These are phyloP conservation scores for Apiotrichum veenhuisii DNA, from an alignment of 1,284 basidiomycete species.

Conservation along the genomic window DNA sequence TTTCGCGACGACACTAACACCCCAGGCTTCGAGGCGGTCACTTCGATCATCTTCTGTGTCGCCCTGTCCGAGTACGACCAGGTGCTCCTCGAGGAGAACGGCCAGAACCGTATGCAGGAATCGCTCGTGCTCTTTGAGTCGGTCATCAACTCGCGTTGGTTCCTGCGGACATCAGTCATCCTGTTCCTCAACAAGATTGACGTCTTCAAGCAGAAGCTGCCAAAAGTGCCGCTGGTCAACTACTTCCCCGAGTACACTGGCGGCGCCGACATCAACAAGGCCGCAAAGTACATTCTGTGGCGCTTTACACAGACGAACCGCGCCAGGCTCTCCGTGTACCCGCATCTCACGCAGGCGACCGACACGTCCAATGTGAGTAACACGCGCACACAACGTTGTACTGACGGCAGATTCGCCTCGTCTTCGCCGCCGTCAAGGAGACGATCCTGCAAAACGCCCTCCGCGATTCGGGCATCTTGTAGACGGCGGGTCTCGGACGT, in stretches of 20 bases:
- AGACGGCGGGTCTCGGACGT: neutral
- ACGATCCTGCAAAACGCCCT: constrained; percentile 73
- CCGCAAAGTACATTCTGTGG: constrained; percentile 97
- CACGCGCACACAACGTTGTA: neutral
- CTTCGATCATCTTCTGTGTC: constrained; percentile 92
- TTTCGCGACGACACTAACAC: neutral
- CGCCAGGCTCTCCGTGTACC: constrained; percentile 81
- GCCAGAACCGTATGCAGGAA: constrained; percentile 91
- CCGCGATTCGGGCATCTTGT: constrained; percentile 48
- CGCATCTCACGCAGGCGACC: constrained; percentile 66
- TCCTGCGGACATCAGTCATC: constrained; percentile 86
- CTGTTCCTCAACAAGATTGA: constrained; percentile 95
- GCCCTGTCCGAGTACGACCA: constrained; percentile 94
- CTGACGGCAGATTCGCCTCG: constrained; percentile 62
- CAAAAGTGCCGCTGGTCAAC: constrained; percentile 76
- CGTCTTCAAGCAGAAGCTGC: constrained; percentile 88
- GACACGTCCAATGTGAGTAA: constrained; percentile 63
- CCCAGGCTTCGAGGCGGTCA: constrained; percentile 77
- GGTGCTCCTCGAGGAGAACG: constrained; percentile 67
- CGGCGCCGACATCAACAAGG: constrained; percentile 92
- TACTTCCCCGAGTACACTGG: constrained; percentile 92
- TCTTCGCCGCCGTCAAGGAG: constrained; percentile 96
- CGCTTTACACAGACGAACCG: constrained; percentile 93
- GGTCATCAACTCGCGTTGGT: constrained; percentile 98
- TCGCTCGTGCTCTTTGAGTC: constrained; percentile 89